phyloP scores from a whole-genome alignment of 2,329 filamentous ascomycete species.

The Rutstroemia sydowiana region DNA sequence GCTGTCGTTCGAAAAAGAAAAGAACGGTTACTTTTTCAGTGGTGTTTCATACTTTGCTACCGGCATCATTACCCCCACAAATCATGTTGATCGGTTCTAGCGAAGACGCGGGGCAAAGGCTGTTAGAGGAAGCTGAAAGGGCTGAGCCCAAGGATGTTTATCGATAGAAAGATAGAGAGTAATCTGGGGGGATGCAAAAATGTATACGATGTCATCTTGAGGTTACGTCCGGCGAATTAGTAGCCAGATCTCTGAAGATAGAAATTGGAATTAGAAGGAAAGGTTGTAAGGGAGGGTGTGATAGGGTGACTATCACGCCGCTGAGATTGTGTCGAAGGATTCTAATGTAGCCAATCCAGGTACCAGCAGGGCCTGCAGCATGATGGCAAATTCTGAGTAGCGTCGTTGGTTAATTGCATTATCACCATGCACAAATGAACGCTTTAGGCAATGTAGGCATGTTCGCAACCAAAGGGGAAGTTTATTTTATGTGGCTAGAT shows the following conservation, averaged over 20 bases:
- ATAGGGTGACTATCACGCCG: constrained; percentile 3
- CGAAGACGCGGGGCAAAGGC: constrained; percentile 10
- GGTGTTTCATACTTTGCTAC: constrained; percentile 5
- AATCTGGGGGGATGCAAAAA: constrained; percentile 2
- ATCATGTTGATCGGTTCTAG: constrained; percentile 1
- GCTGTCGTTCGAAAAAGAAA: not conserved
- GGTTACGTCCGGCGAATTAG: constrained; percentile 4
- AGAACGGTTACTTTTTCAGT: not conserved
- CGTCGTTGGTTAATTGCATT: constrained; percentile 3
- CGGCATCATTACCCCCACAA: constrained; percentile 8
- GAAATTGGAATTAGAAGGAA: not conserved
- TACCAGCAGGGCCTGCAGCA: not conserved
- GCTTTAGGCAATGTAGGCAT: not conserved
- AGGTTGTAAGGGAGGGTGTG: not conserved
- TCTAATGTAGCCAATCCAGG: constrained; percentile 7
- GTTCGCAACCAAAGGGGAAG: not conserved
- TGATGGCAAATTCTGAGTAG: not conserved
- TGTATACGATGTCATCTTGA: constrained; percentile 1
- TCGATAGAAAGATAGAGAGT: constrained; percentile 4
- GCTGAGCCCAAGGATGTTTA: constrained; percentile 6
- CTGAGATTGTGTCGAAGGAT: constrained; percentile 2
- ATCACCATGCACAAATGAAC: constrained; percentile 2
- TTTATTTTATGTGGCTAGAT: constrained; percentile 16
- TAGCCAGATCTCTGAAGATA: not conserved
- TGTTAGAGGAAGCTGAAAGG: constrained; percentile 4